Base-by-base conservation (phyloP, 1,284 basidiomycete species). In the Tausonia pullulans region DNA sequence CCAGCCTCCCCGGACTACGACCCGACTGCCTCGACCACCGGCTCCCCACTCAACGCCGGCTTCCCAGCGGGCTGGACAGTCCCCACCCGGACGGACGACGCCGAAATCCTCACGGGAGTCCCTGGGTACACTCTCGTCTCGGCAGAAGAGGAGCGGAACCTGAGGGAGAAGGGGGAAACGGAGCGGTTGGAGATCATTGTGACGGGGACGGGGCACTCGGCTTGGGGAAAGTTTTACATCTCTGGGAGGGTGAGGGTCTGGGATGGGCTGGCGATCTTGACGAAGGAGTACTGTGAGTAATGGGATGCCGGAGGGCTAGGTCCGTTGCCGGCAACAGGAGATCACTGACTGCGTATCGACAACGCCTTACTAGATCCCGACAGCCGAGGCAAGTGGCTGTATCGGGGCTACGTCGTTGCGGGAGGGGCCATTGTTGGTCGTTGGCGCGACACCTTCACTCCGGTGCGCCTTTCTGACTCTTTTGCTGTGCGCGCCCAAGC, bases 211-310 rank as follows among this genome's bases (percentile, higher is more conserved):
- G 80, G 80, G 0, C 80, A 81, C 70, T 77, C 74, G 9, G 79
- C 79, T 2, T 81, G 80, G 80, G 80, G 80, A 5, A 63, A 58
- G 10, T 61, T 70, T 68, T 72, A 78, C 27, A 71, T 81, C 9
- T 74, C 75, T 40, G 80, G 80, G 3, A 71, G 78, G 46, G 77
- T 81, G 0, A 70, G 80, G 39, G 69, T 72, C 10, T 81, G 80
- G 80, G 80, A 81, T 68, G 80, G 80, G 4, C 76, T 81, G 74
- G 72, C 78, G 48, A 76, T 74, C 59, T 71, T 81, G 56, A 76
- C 79, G 67, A 81, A 81, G 68, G 78, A 80, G 68, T 81, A 81
- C 67, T 40, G 27, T 43, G 3, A 41, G 16, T 51, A 4, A 3
- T 40, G 41, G 6, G 46, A 1, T 27, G 27, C 27, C 27, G 27